Evolutionary conservation across 2,329 filamentous ascomycete genomes (phyloP).

Genomic region (Ascochyta koolunga): DNA sequence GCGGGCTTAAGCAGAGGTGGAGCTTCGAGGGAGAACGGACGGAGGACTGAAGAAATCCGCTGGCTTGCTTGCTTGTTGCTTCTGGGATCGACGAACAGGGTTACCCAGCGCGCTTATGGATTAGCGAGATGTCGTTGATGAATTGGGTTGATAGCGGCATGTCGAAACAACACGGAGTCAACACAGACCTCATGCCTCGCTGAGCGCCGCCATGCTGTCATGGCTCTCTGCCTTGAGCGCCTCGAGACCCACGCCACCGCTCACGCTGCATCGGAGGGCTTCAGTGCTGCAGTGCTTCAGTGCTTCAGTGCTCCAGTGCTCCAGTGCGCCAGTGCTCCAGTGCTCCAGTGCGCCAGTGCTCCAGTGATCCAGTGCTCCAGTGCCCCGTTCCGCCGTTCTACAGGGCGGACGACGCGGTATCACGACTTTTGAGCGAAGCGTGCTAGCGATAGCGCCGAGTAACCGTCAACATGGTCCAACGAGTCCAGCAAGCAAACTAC

Average conservation of each 20-base stretch:
- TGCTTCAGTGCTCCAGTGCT: no score
- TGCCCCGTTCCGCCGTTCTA: conserved; percentile 8
- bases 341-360: no score
- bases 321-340: no score
- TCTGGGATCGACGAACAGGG: conserved; percentile 41
- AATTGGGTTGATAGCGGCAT: conserved; percentile 42
- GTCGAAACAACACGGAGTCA: conserved; percentile 38
- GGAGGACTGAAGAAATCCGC: conserved; percentile 41
- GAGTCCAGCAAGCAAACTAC: conserved; percentile 13
- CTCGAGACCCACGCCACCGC: conserved; percentile 4
- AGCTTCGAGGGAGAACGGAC: conserved; percentile 39
- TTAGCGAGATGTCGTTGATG: conserved; percentile 44
- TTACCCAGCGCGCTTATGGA: conserved; percentile 34
- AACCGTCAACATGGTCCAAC: conserved; percentile 24
- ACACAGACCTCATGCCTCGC: conserved; percentile 38
- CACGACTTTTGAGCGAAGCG: conserved; percentile 26
- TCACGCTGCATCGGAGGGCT: conserved; percentile 2
- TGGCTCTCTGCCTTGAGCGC: conserved; percentile 18
- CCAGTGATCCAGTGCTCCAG: no score
- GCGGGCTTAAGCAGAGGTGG: conserved; percentile 36
- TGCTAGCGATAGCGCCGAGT: conserved; percentile 31
- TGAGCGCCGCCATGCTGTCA: conserved; percentile 29
- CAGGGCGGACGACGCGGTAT: conserved; percentile 22
- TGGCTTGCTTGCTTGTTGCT: conserved; percentile 34
- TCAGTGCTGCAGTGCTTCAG: no score